Conservation (phyloP, 306 rosid genomes). For the Mimosa bimucronata region DNA sequence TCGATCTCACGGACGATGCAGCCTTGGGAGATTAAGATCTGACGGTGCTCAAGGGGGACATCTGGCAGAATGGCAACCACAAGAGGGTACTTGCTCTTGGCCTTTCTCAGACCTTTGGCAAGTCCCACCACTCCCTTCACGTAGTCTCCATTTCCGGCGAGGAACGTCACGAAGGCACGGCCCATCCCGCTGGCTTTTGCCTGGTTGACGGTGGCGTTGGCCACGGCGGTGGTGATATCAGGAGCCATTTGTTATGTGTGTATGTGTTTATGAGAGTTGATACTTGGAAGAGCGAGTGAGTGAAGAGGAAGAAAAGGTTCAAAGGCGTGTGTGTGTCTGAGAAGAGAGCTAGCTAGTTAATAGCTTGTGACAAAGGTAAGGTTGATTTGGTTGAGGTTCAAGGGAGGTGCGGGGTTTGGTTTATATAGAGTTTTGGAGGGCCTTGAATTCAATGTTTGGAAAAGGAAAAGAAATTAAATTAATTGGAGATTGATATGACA, state of each 20-base stretch:
- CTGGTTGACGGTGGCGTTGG: constrained; percentile 4
- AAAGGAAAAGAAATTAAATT: neutral
- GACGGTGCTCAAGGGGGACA: constrained; percentile 76
- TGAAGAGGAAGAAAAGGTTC: neutral
- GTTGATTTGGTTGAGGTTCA: constrained; percentile 3
- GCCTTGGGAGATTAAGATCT: constrained; percentile 59
- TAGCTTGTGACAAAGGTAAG: neutral
- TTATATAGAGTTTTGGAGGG: constrained; percentile 48
- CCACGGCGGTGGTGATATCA: constrained; percentile 25
- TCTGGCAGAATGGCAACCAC: constrained; percentile 83
- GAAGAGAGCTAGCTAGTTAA: neutral
- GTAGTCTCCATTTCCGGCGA: constrained; percentile 83
- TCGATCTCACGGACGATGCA: constrained; percentile 68
- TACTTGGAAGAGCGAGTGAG: neutral
- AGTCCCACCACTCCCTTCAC: constrained; percentile 83
- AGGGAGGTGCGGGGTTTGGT: constrained; percentile 4
- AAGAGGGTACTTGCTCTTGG: constrained; percentile 58
- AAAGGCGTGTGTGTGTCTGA: neutral
- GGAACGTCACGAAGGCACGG: constrained; percentile 73
- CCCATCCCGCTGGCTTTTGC: constrained; percentile 4
- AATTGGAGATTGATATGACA: neutral
- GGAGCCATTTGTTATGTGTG: constrained; percentile 57
- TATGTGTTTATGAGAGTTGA: neutral
- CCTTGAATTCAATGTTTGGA: neutral
- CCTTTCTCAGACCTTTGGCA: constrained; percentile 83